Percentiles rank a stretch among this genome's conserved stretches.
Evolutionary conservation across 2,329 filamentous ascomycete genomes (phyloP).

Genomic region (Chaetomium sp.): DNA sequence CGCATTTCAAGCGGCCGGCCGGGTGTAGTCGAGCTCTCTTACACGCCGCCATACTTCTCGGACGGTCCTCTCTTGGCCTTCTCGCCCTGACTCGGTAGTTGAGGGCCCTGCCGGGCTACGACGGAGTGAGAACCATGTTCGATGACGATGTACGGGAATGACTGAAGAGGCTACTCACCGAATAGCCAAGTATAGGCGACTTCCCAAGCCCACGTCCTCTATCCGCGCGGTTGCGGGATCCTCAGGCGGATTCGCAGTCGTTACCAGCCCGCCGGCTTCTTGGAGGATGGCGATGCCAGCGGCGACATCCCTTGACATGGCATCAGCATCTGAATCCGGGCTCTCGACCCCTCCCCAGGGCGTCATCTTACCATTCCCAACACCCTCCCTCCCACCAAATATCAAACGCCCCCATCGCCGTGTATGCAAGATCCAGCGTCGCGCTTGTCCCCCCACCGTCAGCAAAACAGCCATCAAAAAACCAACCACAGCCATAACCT

Average conservation of each 20-base stretch:
- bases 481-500: conserved; percentile 16
- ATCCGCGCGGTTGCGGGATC: conserved; percentile 59
- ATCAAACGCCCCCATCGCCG: conserved; percentile 73
- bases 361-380: conserved; percentile 68
- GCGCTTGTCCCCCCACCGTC: conserved; percentile 50
- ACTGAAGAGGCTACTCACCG: conserved; percentile 45
- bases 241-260: conserved; percentile 70
- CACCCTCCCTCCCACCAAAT: conserved; percentile 84
- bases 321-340: not conserved
- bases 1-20: conserved; percentile 56
- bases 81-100: conserved; percentile 61
- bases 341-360: not conserved
- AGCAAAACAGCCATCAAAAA: not conserved
- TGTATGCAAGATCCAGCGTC: conserved; percentile 73
- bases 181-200: conserved; percentile 71
- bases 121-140: not conserved
- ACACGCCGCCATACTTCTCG: conserved; percentile 74
- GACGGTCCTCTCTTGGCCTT: conserved; percentile 70
- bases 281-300: conserved; percentile 72
- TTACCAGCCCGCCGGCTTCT: conserved; percentile 74
- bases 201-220: conserved; percentile 62
- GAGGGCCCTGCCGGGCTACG: conserved; percentile 65
- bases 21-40: conserved; percentile 63
- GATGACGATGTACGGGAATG: no score
- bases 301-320: conserved; percentile 65